Evolutionary conservation across 148 eudicot genomes (phyloP), one percentile per base, ranked within the genome.

Genomic region (Fagopyrum esculentum): DNA sequence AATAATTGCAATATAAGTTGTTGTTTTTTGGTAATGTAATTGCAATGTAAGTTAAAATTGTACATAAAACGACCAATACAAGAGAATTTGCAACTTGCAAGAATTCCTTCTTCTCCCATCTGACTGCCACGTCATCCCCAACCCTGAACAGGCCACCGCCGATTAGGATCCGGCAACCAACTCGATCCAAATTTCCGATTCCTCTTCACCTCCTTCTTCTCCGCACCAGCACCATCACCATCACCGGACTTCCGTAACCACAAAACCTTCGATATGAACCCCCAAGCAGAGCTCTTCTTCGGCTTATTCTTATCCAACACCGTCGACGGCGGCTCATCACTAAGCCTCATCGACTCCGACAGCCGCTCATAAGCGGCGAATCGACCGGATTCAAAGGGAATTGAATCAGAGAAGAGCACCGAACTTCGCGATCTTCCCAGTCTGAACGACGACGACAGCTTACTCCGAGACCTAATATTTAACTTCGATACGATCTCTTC

Each of bases 91-190:
- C 44, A 9, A 61, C 10, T 61, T 29, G 69, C 69, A 61, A 61
- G 44, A 61, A 45, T 44, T 29, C 45, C 1, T 9, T 40, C 26
- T 16, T 63, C 44, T 63, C 9, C 5, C 16, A 35, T 35, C 7
- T 26, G 68, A 63, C 69, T 11, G 29, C 16, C 16, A 63, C 45
- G 46, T 66, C 63, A 63, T 70, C 72, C 83, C 84, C 86, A 81
- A 35, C 88, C 86, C 12, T 85, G 86, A 63, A 83, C 83, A 22
- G 84, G 86, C 86, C 88, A 81, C 4, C 88, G 78, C 11, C 80
- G 83, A 48, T 79, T 72, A 8, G 81, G 85, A 72, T 83, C 81
- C 54, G 88, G 88, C 43, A 81, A 64, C 85, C 85, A 83, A 5
- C 81, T 74, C 16, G 69, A 57, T 68, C 71, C 59, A 8, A 40